phyloP scores from a whole-genome alignment of 306 rosid genomes.

The Geum urbanum region DNA sequence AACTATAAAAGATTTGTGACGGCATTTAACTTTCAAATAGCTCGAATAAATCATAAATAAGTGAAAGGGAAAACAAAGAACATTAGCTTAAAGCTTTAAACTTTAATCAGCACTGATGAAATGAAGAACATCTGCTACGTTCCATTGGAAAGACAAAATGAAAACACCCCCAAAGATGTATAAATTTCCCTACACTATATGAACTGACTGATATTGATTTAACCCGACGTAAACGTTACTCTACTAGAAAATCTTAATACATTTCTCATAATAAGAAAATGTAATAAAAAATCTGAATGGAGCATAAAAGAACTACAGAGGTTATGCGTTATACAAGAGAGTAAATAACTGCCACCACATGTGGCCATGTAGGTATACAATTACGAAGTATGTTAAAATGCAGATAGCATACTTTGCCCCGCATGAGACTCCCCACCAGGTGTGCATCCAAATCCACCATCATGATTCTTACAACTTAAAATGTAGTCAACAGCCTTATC shows the following conservation, averaged over 20 bases:
- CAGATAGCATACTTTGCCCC: slow-evolving; percentile 63
- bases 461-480: slow-evolving; percentile 81
- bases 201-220: background rate
- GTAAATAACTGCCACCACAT: background rate
- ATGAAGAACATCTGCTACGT: background rate
- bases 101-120: background rate
- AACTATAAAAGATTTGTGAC: background rate
- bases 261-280: background rate
- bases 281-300: background rate
- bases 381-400: background rate
- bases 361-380: background rate
- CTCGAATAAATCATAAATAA: too few species aligned
- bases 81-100: background rate
- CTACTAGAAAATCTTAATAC: background rate
- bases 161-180: background rate
- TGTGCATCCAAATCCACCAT: slow-evolving; percentile 90
- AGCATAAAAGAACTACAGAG: background rate
- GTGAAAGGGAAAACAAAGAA: too few species aligned
- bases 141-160: background rate
- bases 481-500: slow-evolving; percentile 78
- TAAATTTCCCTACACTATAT: background rate
- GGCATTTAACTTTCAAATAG: background rate
- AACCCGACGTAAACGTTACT: background rate
- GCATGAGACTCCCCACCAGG: slow-evolving; percentile 95
- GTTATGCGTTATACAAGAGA: background rate